Evolutionary conservation across 2,329 filamentous ascomycete genomes (phyloP).

Genomic region (Hypoxylon sp.): DNA sequence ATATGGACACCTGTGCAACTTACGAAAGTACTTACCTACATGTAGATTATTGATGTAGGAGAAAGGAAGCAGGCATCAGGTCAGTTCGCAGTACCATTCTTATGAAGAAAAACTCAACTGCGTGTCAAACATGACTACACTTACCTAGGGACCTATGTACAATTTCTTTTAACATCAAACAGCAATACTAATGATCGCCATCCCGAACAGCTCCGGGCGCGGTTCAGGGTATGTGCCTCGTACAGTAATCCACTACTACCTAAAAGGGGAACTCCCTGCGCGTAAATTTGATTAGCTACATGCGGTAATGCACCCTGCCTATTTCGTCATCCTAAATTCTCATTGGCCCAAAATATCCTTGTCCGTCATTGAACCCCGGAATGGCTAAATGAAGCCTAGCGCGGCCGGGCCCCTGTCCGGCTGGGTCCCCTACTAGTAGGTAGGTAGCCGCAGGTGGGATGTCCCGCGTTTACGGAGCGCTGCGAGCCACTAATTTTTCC

Average conservation of each 20-base stretch:
- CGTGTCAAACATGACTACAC: neutral
- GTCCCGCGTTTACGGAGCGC: conserved; percentile 42
- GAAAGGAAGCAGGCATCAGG: neutral
- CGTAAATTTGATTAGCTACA: conserved; percentile 2
- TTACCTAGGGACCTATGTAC: neutral
- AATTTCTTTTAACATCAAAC: neutral
- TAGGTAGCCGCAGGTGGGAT: conserved; percentile 44
- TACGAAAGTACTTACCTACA: neutral
- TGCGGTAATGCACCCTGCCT: conserved; percentile 9
- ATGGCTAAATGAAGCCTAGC: conserved; percentile 39
- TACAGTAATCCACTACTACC: conserved; percentile 18
- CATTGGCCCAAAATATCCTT: conserved; percentile 31
- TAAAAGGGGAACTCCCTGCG: conserved; percentile 14
- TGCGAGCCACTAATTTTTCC: conserved; percentile 44
- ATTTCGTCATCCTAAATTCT: conserved; percentile 16
- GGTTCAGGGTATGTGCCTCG: conserved; percentile 6
- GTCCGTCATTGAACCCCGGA: conserved; percentile 28
- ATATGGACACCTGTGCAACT: neutral
- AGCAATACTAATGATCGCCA: neutral
- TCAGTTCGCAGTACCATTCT: neutral
- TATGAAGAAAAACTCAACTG: neutral
- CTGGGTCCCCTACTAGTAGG: neutral
- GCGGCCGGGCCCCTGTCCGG: conserved; percentile 28
- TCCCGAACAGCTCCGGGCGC: neutral
- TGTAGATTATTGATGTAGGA: neutral